These are phyloP conservation scores for Anethum foeniculum DNA, from an alignment of 140 eudicot species.

Conservation along the genomic window DNA sequence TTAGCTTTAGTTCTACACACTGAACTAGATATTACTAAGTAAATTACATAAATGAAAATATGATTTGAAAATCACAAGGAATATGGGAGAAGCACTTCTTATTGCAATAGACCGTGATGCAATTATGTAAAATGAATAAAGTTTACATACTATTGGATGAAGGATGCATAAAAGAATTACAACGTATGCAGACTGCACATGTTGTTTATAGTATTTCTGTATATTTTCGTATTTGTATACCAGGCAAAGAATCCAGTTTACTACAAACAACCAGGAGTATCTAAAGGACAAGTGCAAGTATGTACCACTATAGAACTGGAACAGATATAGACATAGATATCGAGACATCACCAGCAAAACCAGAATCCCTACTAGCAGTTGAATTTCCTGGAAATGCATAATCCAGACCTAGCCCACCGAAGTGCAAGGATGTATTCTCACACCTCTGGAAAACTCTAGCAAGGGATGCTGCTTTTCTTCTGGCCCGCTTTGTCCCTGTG, in stretches of 20 bases:
- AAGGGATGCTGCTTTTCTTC: constrained; percentile 15
- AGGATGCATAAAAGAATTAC: neutral
- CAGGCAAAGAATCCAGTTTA: neutral
- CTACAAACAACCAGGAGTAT: neutral
- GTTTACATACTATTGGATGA: neutral
- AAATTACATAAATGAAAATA: neutral
- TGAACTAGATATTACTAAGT: neutral
- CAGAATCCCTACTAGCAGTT: neutral
- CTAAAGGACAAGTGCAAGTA: neutral
- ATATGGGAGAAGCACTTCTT: neutral
- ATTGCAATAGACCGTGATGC: neutral
- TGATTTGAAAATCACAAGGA: neutral
- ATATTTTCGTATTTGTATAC: neutral
- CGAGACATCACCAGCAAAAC: constrained; percentile 7
- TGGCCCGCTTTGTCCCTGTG: constrained; percentile 12
- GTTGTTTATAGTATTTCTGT: neutral
- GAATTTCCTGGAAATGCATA: constrained; percentile 11
- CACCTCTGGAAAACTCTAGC: constrained; percentile 17
- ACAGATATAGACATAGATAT: constrained; percentile 8
- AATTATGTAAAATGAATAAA: neutral
- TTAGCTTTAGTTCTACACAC: neutral
- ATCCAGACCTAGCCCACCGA: constrained; percentile 2
- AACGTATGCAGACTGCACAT: neutral
- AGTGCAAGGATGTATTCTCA: constrained; percentile 8
- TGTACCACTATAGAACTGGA: constrained; percentile 9